phyloP scores from a whole-genome alignment of 371 early-diverging fungal species.

The Circinella minor region DNA sequence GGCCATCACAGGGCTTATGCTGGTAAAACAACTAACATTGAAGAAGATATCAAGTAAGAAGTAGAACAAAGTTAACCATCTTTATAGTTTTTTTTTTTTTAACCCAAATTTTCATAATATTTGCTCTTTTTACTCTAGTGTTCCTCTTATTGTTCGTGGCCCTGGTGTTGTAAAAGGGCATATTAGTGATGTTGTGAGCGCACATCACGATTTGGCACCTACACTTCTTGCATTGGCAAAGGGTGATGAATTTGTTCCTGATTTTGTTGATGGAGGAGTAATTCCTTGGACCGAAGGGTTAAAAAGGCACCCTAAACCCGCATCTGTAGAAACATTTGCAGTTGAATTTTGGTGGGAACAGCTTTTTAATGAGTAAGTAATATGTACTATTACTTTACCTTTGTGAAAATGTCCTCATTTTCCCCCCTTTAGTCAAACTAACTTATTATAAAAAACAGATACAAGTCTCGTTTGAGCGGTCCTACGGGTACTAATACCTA shows the following conservation, averaged over 20 bases:
- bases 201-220: conserved; percentile 66
- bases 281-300: conserved; percentile 53
- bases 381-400: no score
- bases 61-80: no score
- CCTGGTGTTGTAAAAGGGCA: conserved; percentile 61
- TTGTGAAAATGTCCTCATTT: no score
- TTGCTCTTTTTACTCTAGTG: conserved; percentile 22
- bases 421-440: no score
- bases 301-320: conserved; percentile 39
- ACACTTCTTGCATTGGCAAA: conserved; percentile 64
- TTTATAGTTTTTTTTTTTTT: no score
- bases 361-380: conserved; percentile 7
- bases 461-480: not conserved
- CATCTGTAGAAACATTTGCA: conserved; percentile 58
- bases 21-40: conserved; percentile 64
- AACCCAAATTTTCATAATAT: not conserved
- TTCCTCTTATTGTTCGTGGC: conserved; percentile 68
- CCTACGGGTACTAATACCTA: conserved; percentile 36
- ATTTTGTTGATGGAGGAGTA: conserved; percentile 59
- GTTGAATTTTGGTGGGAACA: conserved; percentile 63
- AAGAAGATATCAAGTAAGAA: conserved; percentile 64
- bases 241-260: conserved; percentile 38
- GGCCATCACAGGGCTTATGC: conserved; percentile 66
- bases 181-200: conserved; percentile 48
- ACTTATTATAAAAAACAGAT: not conserved